Evolutionary conservation across 805 yeast genomes (phyloP), one percentile per base, ranked within the genome.

Genomic region (Geotrichum ghanense): DNA sequence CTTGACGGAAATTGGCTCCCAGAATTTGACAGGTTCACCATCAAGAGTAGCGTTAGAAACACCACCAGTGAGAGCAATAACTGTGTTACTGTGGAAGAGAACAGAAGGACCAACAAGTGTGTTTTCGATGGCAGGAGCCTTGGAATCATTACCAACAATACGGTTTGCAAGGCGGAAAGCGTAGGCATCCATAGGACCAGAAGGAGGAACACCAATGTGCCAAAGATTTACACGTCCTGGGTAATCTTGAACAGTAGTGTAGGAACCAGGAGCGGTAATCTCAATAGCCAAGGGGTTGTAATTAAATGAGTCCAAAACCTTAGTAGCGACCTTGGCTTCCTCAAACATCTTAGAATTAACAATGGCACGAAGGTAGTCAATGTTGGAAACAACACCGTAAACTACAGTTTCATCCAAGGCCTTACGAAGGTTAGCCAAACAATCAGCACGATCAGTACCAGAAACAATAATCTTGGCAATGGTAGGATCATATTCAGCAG

Each of bases 191-290:
- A 90, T 92, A 50, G 97, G 96, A 42, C 98, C 98, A 37, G 95
- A 86, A 5, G 97, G 97, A 22, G 98, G 98, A 47, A 90, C 97
- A 63, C 98, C 98, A 55, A 83, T 75, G 60, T 83, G 79, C 94
- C 94, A 84, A 50, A 74, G 63, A n/a, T 87, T 82, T 46, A 72
- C 71, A 70, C 98, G 81, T 45, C 95, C 95, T 16, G 95, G 95
- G 64, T 80, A 92, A 65, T 92, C 98, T 69, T 90, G 98, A 43
- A 90, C 90, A 2, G 96, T 85, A 31, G 97, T 90, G 66, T 87
- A 87, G 39, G 96, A 90, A 57, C 98, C 98, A 1, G 97, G 97
- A 41, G 78, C 67, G 25, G 81, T 63, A 37, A 90, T 75, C 66
- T 90, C 97, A 63, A 90, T 74, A 2, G 96, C 95, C 47, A 76